Evolutionary conservation across 2,329 filamentous ascomycete species (phyloP), one percentile per base, ranked within the genome.

Genomic region (Alternaria panax): DNA sequence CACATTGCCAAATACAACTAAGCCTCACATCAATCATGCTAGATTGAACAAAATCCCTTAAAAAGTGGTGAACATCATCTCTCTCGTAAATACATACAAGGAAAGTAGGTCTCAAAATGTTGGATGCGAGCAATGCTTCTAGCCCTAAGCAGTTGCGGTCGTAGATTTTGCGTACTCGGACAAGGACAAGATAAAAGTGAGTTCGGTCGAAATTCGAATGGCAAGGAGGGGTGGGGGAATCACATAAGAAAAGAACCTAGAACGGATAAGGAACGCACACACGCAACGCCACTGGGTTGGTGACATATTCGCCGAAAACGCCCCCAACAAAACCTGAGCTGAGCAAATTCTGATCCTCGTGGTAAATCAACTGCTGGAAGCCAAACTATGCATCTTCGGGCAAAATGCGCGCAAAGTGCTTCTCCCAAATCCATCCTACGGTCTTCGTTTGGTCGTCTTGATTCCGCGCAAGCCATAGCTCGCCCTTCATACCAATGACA

Each of bases 391-490:
- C 68, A 32, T 77, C 76, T 55, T 79, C 78, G 6, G 76, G 75
- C 36, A 79, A 54, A 27, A 79, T 79, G 20, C 77, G 67, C 22
- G 78, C 78, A 83, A 99, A 99, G 81, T 99, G 95, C 79, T 97
- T 97, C 72, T 93, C 96, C 95, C 95, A 99, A 72, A 99, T 97
- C 95, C 95, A 99, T 51, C 95, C 95, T 32, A 98, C 89, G 65
- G 88, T 85, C 65, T 90, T 86, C 11, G 83, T 84, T 1, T 88
- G 82, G 78, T 99, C 95, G 74, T 99, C 95, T 80, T 99, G 95
- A 75, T 99, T 99, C 78, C 92, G 92, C 53, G 95, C 95, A 57
- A 99, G 87, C 95, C 95, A 99, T 48, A 98, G 85, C 82, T 99
- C 95, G 64, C 95, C 95, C 77, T 97, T 97, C 79, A 97, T 93